Evolutionary conservation across 139 green algal species (phyloP).

Genomic region (Auxenochlorella pyrenoidosa): DNA sequence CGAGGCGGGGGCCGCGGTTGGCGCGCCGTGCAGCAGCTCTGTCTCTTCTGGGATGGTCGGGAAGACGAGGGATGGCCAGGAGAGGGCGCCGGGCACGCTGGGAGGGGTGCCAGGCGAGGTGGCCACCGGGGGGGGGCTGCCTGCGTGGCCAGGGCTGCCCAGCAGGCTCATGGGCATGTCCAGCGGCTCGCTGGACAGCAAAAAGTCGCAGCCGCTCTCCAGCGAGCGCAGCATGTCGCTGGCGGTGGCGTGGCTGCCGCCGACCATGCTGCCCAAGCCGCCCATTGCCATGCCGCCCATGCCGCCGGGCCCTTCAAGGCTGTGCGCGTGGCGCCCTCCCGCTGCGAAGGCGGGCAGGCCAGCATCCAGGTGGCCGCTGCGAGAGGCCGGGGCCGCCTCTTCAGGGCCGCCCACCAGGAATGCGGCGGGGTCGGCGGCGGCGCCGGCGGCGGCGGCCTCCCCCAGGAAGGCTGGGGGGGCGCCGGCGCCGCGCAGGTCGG

Average conservation of each 20-base stretch:
- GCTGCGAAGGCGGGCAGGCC: background rate
- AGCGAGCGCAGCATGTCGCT: slow-evolving; percentile 9
- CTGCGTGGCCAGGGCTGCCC: background rate
- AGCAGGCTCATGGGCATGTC: background rate
- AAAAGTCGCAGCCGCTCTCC: background rate
- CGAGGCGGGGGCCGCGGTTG: background rate
- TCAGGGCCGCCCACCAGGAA: slow-evolving; percentile 26
- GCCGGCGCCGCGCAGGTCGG: background rate
- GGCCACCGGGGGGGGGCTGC: background rate
- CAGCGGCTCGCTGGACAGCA: background rate
- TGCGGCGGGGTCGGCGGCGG: slow-evolving; percentile 2
- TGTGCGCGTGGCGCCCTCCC: background rate
- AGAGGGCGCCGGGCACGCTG: background rate
- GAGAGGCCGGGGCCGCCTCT: too few relatives aligned
- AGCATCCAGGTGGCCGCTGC: background rate
- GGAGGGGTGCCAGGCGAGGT: background rate
- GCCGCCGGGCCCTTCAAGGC: background rate
- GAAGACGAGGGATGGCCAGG: background rate
- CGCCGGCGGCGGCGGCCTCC: background rate
- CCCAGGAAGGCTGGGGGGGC: background rate
- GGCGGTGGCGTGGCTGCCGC: background rate
- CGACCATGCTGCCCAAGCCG: background rate
- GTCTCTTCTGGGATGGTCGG: slow-evolving; percentile 30
- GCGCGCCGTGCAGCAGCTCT: background rate
- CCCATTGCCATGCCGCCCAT: background rate